These are phyloP conservation scores for Xylaria longipes DNA, from an alignment of 495 filamentous ascomycete species.

Conservation along the genomic window DNA sequence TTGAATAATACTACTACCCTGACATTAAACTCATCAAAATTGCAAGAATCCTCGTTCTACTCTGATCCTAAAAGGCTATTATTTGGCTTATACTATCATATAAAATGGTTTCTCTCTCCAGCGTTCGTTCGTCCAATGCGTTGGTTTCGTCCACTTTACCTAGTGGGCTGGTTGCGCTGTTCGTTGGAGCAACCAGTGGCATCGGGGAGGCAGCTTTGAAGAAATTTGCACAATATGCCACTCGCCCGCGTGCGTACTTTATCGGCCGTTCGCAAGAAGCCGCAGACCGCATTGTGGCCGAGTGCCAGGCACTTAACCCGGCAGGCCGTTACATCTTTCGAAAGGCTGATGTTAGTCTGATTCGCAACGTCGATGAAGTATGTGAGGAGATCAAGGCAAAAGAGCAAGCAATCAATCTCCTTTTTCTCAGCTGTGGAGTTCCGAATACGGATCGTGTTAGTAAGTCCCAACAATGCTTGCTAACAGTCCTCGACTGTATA, in stretches of 20 bases:
- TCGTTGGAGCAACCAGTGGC: constrained; percentile 70
- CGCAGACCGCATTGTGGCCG: constrained; percentile 50
- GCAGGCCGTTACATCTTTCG: constrained; percentile 62
- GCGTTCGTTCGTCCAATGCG: not conserved
- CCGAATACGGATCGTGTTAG: constrained; percentile 42
- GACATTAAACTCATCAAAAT: not conserved
- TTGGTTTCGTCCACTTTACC: constrained; percentile 47
- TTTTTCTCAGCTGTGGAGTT: constrained; percentile 63
- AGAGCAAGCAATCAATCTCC: constrained; percentile 65
- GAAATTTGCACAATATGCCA: constrained; percentile 59
- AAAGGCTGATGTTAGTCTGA: constrained; percentile 60
- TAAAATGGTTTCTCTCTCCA: constrained; percentile 15
- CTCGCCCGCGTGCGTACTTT: constrained; percentile 55
- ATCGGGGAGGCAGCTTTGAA: constrained; percentile 67
- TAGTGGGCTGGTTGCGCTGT: constrained; percentile 57
- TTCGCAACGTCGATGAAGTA: constrained; percentile 65
- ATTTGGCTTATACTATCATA: not conserved
- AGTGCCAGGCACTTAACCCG: constrained; percentile 56
- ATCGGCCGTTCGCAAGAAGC: constrained; percentile 54
- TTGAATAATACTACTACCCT: not conserved
- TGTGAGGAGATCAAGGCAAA: constrained; percentile 61
- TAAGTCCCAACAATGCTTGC: not conserved
- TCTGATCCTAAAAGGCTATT: not conserved
- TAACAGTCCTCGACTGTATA: not conserved
- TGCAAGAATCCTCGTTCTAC: not conserved